Evolutionary conservation across 2,329 filamentous ascomycete genomes (phyloP), one percentile per base, ranked within the genome.

Genomic region (Hypocreales sp.): DNA sequence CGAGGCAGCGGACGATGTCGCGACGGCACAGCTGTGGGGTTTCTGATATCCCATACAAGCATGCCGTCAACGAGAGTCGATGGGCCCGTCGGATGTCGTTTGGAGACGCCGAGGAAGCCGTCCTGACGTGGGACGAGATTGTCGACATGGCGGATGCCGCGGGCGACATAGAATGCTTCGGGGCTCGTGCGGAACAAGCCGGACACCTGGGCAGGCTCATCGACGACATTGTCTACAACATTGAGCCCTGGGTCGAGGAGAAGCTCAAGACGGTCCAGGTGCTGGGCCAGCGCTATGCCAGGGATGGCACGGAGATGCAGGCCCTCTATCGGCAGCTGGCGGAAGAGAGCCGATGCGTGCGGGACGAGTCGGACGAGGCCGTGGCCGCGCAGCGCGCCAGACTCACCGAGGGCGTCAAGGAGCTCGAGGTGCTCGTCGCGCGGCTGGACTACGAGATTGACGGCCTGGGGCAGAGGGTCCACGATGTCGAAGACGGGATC

Each of bases 371-470:
- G 2, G 68, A 76, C 19, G 76, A 80, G 31, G 56, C 83, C 11
- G 53, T 93, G 8, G 62, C 64, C 0, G 70, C 76, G 25, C 79
- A 92, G 51, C 69, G 75, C 22, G 62, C 64, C 14, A 63, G 67
- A 28, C 58, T 92, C 20, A 69, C 67, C 4, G 81, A 90, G 44
- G 66, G 67, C 11, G 60, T 84, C 34, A 78, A 78, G 47, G 80
- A 90, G 36, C 63, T 94, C 10, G 84, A 92, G 47, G 68, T 78
- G 14, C 59, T 92, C 21, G 72, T 78, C 3, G 82, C 83, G 13
- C 86, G 86, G 51, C 61, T 95, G 30, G 86, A 95, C 43, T 95
- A 95, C 50, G 87, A 94, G 57, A 76, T 94, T 34, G 71, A 78
- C 33, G 72, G 74, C 11, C 58, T 95, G n/a, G 64, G 73, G 26